Evolutionary conservation across 2,329 filamentous ascomycete species (phyloP).

Genomic region (Calonectria montana): DNA sequence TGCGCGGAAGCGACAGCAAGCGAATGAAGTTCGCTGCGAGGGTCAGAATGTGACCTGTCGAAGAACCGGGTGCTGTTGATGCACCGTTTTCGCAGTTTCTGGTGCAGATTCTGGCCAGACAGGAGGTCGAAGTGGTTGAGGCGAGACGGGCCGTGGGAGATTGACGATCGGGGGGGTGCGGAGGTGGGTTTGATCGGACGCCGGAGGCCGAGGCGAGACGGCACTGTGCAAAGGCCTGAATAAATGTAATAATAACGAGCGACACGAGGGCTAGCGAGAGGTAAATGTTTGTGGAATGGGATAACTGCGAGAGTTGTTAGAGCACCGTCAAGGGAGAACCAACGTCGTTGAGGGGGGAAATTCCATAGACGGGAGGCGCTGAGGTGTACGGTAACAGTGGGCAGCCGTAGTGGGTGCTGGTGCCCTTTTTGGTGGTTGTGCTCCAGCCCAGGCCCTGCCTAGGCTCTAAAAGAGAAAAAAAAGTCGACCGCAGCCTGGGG

Average conservation of each 20-base stretch:
- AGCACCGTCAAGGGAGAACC: constrained; percentile 25
- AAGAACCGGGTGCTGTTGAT: constrained; percentile 5
- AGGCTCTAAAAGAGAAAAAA: constrained; percentile 9
- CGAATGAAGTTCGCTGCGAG: constrained; percentile 2
- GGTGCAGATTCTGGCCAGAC: not conserved
- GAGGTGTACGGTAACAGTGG: constrained; percentile 14
- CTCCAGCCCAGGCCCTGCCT: constrained; percentile 1
- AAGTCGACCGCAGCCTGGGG: constrained; percentile 12
- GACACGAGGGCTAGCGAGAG: constrained; percentile 36
- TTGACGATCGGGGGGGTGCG: constrained; percentile 20
- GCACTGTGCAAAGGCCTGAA: constrained; percentile 28
- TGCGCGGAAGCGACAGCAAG: constrained; percentile 7
- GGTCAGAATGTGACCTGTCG: constrained; percentile 1
- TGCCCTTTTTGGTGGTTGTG: constrained; percentile 21
- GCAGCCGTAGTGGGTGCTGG: constrained; percentile 11
- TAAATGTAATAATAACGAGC: constrained; percentile 35
- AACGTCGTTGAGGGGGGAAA: constrained; percentile 28
- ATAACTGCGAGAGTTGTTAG: constrained; percentile 21
- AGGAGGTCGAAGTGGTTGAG: not conserved
- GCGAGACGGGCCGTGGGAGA: constrained; percentile 9
- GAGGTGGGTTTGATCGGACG: constrained; percentile 23
- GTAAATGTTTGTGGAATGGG: constrained; percentile 29
- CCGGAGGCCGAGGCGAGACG: constrained; percentile 36
- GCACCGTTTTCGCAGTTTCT: constrained; percentile 16
- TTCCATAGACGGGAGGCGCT: constrained; percentile 30